These are phyloP conservation scores for Tricholoma sp. DNA, from an alignment of 768 basidiomycete species.

Conservation along the genomic window DNA sequence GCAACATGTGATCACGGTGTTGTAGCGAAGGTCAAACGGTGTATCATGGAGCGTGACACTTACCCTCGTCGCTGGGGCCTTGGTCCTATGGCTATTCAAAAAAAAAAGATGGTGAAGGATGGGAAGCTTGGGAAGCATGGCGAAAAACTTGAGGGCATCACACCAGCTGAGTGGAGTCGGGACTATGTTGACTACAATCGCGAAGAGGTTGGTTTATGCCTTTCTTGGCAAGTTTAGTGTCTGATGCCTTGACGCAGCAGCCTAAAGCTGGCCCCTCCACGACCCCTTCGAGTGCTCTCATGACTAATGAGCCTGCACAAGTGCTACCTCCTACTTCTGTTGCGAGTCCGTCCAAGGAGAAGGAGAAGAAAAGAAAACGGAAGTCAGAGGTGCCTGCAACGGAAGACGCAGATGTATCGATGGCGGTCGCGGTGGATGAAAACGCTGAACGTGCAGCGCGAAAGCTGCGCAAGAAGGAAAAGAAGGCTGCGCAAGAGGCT, in stretches of 20 bases:
- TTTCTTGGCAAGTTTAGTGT: not conserved
- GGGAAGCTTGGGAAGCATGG: conserved; percentile 96
- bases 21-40: conserved; percentile 97
- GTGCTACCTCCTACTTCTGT: conserved; percentile 16
- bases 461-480: conserved; percentile 58
- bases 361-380: conserved; percentile 85
- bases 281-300: conserved; percentile 11
- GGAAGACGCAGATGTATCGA: conserved; percentile 21
- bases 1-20: conserved; percentile 98
- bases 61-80: conserved; percentile 98
- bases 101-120: conserved; percentile 99
- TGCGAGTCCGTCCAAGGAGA: conserved; percentile 39
- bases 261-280: conserved; percentile 34
- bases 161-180: conserved; percentile 86
- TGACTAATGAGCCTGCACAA: conserved; percentile 17
- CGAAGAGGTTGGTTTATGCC: conserved; percentile 35
- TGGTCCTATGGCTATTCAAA: conserved; percentile 93
- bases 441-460: conserved; percentile 51
- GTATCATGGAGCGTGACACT: conserved; percentile 99
- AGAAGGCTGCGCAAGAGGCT: conserved; percentile 51
- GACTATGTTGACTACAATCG: conserved; percentile 93
- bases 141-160: conserved; percentile 79
- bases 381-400: conserved; percentile 53
- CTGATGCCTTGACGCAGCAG: conserved; percentile 16
- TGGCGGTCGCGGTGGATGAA: conserved; percentile 34